Base-by-base conservation (phyloP, 2,329 filamentous ascomycete species). In the Trichoderma sp. region DNA sequence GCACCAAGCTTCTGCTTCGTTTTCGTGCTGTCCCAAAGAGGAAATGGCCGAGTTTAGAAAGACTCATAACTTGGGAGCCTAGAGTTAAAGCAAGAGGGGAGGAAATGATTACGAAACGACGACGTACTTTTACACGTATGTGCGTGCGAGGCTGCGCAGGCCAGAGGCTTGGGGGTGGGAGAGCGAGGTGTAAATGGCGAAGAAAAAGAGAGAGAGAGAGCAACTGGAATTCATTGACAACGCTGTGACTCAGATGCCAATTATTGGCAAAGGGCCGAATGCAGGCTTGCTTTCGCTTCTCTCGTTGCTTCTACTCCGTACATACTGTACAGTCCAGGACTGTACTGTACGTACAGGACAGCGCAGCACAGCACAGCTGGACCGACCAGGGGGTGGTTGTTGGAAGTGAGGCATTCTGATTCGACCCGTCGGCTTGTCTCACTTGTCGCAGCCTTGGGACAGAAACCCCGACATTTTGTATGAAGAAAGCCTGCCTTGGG, bases 1-100 rank as follows among this genome's bases (percentile, higher is more conserved):
- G 52, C 50, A 35, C 52, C 10, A 65, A 53, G 50, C 61, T 57
- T 56, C 52, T 48, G 17, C 61, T 39, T 65, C 61, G 52, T 56
- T 65, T 48, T 65, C 61, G 61, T 65, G 48, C 39, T 37, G 37
- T 65, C 61, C 61, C 52, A 65, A 65, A 65, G 50, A 48, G 52
- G 61, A 57, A 57, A 56, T 65, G 37, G 52, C 61, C 61, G 61
- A 57, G 27, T 53, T 27, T 32, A 32, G n/a, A 39, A 63, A 65
- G 52, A 65, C 61, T 65, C 61, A 65, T 42, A 52, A 19, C 48
- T 64, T 52, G 59, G 50, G 61, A 57, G 61, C 61, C 61, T 65
- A n/a, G 61, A 35, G 42, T 60, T 22, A n/a, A 12, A 13, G 39
- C n/a, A 15, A 50, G 42, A 35, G 29, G 27, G 45, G 42, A 52